Evolutionary conservation across 257 asterid species (phyloP).

Genomic region (Solanum habrochaites): DNA sequence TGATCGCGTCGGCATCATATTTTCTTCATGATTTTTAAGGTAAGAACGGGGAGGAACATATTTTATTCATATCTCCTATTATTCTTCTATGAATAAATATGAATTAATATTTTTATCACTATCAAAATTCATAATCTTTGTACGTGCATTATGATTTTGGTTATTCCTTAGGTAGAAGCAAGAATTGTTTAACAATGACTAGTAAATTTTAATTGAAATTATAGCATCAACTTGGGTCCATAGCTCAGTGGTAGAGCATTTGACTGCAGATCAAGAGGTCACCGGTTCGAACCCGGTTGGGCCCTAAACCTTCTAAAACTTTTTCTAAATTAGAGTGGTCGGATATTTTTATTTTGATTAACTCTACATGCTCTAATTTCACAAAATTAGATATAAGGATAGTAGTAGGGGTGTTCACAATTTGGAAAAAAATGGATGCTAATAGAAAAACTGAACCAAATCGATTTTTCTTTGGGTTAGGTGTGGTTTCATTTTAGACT

Average conservation of each 20-base stretch:
- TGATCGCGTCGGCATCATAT: rapidly evolving
- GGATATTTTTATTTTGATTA: no score
- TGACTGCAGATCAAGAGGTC: constrained; percentile 47
- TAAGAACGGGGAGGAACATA: background rate
- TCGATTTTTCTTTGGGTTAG: no score
- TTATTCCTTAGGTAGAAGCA: background rate
- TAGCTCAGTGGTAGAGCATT: constrained; percentile 97
- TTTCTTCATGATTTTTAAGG: background rate
- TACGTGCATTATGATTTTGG: background rate
- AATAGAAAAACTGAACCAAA: no score
- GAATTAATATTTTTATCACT: background rate
- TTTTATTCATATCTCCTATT: background rate
- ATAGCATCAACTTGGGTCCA: constrained; percentile 5
- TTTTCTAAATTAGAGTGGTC: background rate
- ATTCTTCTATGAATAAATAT: background rate
- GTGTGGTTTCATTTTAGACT: no score
- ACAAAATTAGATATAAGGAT: no score
- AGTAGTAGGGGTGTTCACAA: no score
- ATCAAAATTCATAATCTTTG: background rate
- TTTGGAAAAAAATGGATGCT: no score
- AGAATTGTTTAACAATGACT: background rate
- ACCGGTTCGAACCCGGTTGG: constrained; percentile 29
- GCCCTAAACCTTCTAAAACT: constrained; percentile 10
- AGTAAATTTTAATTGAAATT: background rate
- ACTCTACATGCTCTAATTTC: no score